Evolutionary conservation across 2,329 filamentous ascomycete species (phyloP).

Genomic region (Zalaria sp.): DNA sequence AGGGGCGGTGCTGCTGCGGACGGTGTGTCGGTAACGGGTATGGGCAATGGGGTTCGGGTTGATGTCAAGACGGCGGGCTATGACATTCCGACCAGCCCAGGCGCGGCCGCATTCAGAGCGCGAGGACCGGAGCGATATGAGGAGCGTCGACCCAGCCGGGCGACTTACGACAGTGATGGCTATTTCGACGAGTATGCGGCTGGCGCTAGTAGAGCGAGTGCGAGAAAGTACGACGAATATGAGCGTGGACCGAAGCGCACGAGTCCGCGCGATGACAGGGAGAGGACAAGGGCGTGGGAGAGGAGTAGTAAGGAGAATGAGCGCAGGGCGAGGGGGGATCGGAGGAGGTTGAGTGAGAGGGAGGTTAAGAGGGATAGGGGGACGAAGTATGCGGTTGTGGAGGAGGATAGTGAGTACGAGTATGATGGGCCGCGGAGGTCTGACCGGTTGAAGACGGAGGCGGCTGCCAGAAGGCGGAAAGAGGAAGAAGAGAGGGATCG

Average conservation of each 20-base stretch:
- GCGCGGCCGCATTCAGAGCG: constrained; percentile 13
- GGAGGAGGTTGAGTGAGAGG: constrained; percentile 16
- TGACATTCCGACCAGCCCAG: constrained; percentile 16
- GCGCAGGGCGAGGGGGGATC: constrained; percentile 23
- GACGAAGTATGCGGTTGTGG: not conserved
- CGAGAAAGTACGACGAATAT: constrained; percentile 25
- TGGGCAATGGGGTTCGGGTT: not conserved
- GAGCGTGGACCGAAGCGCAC: constrained; percentile 20
- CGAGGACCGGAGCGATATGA: constrained; percentile 14
- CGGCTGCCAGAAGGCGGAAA: constrained; percentile 6
- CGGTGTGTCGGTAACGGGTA: too few species aligned
- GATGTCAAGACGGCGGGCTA: constrained; percentile 20
- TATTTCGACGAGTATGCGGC: constrained; percentile 21
- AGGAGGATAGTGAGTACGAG: constrained; percentile 14
- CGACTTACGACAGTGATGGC: constrained; percentile 7
- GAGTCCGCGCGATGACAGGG: constrained; percentile 9
- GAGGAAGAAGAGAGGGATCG: constrained; percentile 11
- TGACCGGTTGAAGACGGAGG: constrained; percentile 9
- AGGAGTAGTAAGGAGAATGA: constrained; percentile 17
- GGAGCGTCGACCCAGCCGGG: constrained; percentile 13
- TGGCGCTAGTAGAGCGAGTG: constrained; percentile 14
- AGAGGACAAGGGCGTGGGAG: constrained; percentile 8
- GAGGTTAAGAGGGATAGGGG: not conserved
- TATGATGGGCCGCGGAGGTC: constrained; percentile 3
- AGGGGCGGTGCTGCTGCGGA: constrained; percentile 8